Percentiles rank a stretch among this genome's conserved stretches.
These are phyloP conservation scores for Omphalotus olearius DNA, from an alignment of 1,284 basidiomycete genomes.

Conservation along the genomic window DNA sequence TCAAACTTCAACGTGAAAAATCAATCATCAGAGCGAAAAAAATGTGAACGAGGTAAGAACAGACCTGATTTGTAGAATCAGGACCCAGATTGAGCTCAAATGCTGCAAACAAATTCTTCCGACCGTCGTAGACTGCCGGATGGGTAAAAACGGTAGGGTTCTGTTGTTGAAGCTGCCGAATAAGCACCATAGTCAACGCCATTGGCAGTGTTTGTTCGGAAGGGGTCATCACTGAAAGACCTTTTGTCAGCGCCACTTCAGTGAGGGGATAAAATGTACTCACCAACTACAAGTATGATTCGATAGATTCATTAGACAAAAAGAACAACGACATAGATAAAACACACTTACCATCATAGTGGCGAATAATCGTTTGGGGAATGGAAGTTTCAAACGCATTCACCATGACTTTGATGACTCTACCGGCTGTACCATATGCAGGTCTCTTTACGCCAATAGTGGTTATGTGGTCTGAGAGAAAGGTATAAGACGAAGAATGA, in stretches of 20 bases:
- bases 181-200: slow-evolving; percentile 63
- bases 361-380: slow-evolving; percentile 58
- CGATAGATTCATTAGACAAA: no score
- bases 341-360: slow-evolving; percentile 62
- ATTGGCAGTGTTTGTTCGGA: slow-evolving; percentile 62
- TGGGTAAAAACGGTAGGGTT: slow-evolving; percentile 22
- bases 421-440: slow-evolving; percentile 56
- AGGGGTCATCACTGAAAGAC: slow-evolving; percentile 18
- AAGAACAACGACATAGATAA: neutral
- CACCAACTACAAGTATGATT: neutral
- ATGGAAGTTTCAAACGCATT: slow-evolving; percentile 63
- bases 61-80: slow-evolving; percentile 41
- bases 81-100: slow-evolving; percentile 53
- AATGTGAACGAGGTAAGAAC: slow-evolving; percentile 6
- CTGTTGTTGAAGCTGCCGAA: slow-evolving; percentile 52
- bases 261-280: neutral
- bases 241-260: neutral
- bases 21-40: slow-evolving; percentile 2
- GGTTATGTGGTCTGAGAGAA: slow-evolving; percentile 35
- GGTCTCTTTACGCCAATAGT: slow-evolving; percentile 64
- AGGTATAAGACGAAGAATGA: neutral
- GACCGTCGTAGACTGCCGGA: slow-evolving; percentile 64
- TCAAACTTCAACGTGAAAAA: slow-evolving; percentile 43
- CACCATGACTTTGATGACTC: slow-evolving; percentile 45
- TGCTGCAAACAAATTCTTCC: slow-evolving; percentile 72